Percentiles rank a stretch among this genome's conserved stretches.
Evolutionary conservation across 2,329 filamentous ascomycete species (phyloP).

Genomic region (Cytospora paraplurivora): DNA sequence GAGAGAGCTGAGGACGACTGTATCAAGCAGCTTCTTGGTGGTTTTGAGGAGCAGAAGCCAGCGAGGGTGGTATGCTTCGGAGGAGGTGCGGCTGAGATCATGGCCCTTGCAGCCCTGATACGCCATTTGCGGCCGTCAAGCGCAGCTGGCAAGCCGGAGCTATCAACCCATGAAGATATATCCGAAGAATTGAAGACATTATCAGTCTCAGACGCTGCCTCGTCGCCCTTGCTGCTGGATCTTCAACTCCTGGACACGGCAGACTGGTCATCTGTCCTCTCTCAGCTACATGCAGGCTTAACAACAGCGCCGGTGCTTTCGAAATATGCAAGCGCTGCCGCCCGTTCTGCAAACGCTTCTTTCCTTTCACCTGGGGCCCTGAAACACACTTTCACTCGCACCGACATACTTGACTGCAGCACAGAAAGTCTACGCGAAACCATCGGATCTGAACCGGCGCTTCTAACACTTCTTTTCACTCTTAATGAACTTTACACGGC

Average conservation of each 20-base stretch:
- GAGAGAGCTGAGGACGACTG: constrained; percentile 35
- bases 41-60: constrained; percentile 3
- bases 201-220: constrained; percentile 1
- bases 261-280: constrained; percentile 26
- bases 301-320: constrained; percentile 27
- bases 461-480: constrained; percentile 28
- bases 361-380: constrained; percentile 19
- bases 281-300: constrained; percentile 22
- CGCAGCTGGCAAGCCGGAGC: constrained; percentile 4
- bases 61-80: constrained; percentile 53
- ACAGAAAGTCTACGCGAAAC: constrained; percentile 15
- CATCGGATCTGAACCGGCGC: constrained; percentile 20
- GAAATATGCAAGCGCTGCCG: constrained; percentile 29
- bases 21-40: constrained; percentile 15
- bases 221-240: constrained; percentile 1
- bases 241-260: constrained; percentile 23
- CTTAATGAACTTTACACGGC: constrained; percentile 29
- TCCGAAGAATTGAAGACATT: constrained; percentile 3
- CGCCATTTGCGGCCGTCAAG: constrained; percentile 27
- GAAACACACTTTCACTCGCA: constrained; percentile 15
- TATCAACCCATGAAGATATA: not conserved
- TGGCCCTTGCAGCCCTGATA: constrained; percentile 53
- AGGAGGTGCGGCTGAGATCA: constrained; percentile 64
- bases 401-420: constrained; percentile 17
- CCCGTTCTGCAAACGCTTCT: constrained; percentile 24